Percentiles rank a stretch among this genome's conserved stretches.
These are phyloP conservation scores for Oidiodendron maius DNA, from an alignment of 495 filamentous ascomycete genomes.

Conservation along the genomic window DNA sequence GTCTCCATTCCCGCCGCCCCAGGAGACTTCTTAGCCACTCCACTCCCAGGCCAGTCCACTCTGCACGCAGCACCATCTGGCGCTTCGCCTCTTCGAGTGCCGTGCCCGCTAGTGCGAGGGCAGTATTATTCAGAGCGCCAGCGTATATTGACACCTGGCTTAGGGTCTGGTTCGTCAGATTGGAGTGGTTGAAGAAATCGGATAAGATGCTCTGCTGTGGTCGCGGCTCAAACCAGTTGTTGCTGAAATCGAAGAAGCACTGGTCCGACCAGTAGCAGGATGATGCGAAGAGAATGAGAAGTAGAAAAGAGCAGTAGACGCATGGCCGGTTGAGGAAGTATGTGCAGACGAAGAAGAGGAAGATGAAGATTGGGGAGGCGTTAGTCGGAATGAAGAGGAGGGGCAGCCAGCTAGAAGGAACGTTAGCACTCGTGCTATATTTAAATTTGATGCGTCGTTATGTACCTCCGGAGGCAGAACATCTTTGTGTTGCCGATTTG, in stretches of 20 bases:
- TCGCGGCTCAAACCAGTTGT: conserved; percentile 75
- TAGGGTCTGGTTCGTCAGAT: conserved; percentile 14
- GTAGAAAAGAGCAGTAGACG: conserved; percentile 84
- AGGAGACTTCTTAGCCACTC: conserved; percentile 77
- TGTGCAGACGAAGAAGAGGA: conserved; percentile 84
- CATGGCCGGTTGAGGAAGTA: conserved; percentile 88
- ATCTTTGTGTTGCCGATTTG: too few species aligned
- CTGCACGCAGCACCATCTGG: conserved; percentile 36
- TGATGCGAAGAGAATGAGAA: conserved; percentile 81
- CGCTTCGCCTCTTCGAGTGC: conserved; percentile 58
- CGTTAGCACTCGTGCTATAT: conserved; percentile 4
- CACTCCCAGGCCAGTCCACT: conserved; percentile 76
- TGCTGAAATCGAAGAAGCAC: conserved; percentile 78
- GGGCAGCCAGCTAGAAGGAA: conserved; percentile 50
- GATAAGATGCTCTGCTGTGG: conserved; percentile 4
- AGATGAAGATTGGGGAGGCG: conserved; percentile 78
- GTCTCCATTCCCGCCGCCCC: conserved; percentile 70
- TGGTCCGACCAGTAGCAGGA: conserved; percentile 89
- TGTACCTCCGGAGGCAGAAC: conserved; percentile 81
- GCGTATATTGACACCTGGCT: conserved; percentile 25
- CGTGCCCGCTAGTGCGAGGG: conserved; percentile 57
- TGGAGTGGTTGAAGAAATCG: conserved; percentile 12
- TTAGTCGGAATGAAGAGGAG: conserved; percentile 73
- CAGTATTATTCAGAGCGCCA: conserved; percentile 59
- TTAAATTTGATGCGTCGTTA: conserved; percentile 4